A percentile compares a stretch with the other conserved stretches of the same genome.
phyloP scores from a whole-genome alignment of 306 rosid genomes.

The Abrus precatorius region DNA sequence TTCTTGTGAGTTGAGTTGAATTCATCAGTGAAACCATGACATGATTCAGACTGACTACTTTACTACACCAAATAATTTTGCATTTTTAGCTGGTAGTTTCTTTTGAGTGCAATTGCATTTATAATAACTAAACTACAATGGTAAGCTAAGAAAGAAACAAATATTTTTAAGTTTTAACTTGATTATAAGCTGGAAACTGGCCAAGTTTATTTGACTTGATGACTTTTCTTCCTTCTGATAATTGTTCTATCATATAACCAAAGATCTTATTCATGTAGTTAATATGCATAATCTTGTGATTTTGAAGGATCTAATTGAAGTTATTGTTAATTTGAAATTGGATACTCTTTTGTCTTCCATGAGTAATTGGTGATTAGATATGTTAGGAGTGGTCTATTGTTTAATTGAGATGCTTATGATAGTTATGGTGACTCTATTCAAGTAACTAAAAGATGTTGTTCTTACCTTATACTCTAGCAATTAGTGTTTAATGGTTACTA shows the following conservation, averaged over 20 bases:
- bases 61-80: neutral
- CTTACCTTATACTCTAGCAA: constrained; percentile 3
- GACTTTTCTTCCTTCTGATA: constrained; percentile 21
- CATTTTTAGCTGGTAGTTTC: constrained; percentile 17
- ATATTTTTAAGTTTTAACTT: constrained; percentile 15
- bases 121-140: constrained; percentile 22
- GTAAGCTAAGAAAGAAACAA: constrained; percentile 19
- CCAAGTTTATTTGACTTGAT: neutral
- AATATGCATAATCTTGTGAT: constrained; percentile 24
- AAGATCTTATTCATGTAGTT: constrained; percentile 17
- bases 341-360: neutral
- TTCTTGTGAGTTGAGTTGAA: constrained; percentile 18
- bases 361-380: constrained; percentile 11
- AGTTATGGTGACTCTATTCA: constrained; percentile 1
- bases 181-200: constrained; percentile 6
- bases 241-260: neutral
- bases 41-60: constrained; percentile 27
- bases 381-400: neutral
- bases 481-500: neutral
- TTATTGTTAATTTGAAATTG: neutral
- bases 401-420: neutral
- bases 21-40: constrained; percentile 33
- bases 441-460: constrained; percentile 10
- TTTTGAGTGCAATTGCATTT: constrained; percentile 19
- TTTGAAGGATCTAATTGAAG: constrained; percentile 19